phyloP scores from a whole-genome alignment of 331 rosid genomes.

The Malus hybrid region DNA sequence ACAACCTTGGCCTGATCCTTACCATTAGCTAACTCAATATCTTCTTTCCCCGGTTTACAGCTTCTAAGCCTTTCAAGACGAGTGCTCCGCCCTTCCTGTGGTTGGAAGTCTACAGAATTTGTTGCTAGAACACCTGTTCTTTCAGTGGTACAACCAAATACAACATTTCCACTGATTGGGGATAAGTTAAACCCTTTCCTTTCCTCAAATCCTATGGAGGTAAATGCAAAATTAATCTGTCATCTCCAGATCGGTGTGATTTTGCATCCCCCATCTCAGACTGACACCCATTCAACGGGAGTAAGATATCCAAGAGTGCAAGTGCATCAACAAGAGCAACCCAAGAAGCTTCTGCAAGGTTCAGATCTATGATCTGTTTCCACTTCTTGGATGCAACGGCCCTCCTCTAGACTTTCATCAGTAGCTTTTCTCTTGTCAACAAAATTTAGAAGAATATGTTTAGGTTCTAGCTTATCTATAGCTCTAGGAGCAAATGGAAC shows the following conservation, averaged over 20 bases:
- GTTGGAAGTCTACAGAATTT: slow-evolving; percentile 60
- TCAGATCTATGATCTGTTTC: slow-evolving; percentile 60
- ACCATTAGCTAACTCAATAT: slow-evolving; percentile 59
- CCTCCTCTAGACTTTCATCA: slow-evolving; percentile 46
- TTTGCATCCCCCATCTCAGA: slow-evolving; percentile 33
- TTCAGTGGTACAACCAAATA: slow-evolving; percentile 36
- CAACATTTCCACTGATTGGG: slow-evolving; percentile 24
- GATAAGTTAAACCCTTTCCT: slow-evolving; percentile 32
- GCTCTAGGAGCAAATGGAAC: slow-evolving; percentile 91
- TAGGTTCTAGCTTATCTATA: slow-evolving; percentile 91
- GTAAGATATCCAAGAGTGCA: slow-evolving; percentile 55
- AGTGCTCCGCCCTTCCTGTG: slow-evolving; percentile 90
- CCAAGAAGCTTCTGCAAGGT: slow-evolving; percentile 78
- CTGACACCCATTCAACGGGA: slow-evolving; percentile 31
- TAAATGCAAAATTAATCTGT: slow-evolving; percentile 47
- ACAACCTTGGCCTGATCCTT: slow-evolving; percentile 74
- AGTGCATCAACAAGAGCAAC: slow-evolving; percentile 67
- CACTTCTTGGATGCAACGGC: slow-evolving; percentile 51
- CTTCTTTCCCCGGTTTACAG: slow-evolving; percentile 93
- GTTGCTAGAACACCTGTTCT: slow-evolving; percentile 36
- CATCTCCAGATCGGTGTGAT: slow-evolving; percentile 54
- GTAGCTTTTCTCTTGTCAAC: slow-evolving; percentile 72
- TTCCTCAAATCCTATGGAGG: slow-evolving; percentile 37
- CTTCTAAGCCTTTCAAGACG: slow-evolving; percentile 95
- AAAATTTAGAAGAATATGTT: slow-evolving; percentile 80